A percentile compares a stretch with the other conserved stretches of the same genome.
Evolutionary conservation across 2,329 filamentous ascomycete species (phyloP).

Genomic region (Trichoderma polysporum): DNA sequence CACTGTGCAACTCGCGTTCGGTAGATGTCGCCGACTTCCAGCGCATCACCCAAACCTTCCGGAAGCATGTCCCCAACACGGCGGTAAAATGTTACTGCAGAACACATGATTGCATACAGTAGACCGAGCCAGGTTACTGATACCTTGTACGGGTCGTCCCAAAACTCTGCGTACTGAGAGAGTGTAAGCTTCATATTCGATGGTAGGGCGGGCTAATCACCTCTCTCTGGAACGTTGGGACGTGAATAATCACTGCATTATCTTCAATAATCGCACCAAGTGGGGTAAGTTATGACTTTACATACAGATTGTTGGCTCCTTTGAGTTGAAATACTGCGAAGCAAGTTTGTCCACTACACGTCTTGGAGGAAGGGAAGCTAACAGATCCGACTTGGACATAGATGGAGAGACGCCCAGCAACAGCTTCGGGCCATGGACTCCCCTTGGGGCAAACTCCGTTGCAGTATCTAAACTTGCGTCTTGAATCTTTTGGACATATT

Average conservation of each 20-base stretch:
- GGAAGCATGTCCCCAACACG: not conserved
- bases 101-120: not conserved
- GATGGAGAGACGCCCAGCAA: not conserved
- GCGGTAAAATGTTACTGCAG: not conserved
- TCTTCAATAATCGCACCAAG: too few species aligned
- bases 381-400: not conserved
- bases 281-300: too few species aligned
- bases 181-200: not conserved
- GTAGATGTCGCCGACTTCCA: not conserved
- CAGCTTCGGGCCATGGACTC: not conserved
- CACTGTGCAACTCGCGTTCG: not conserved
- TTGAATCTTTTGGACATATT: too few species aligned
- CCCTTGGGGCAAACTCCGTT: too few species aligned
- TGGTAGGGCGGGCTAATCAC: not conserved
- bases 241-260: not conserved
- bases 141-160: not conserved
- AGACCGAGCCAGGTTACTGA: not conserved
- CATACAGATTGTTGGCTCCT: not conserved
- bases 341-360: not conserved
- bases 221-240: not conserved
- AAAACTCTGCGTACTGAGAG: not conserved
- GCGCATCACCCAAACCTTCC: not conserved
- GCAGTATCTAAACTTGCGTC: too few species aligned
- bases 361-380: not conserved
- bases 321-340: not conserved